Evolutionary conservation across 192 early-diverging fungal genomes (phyloP), one percentile per base, ranked within the genome.

Genomic region (Jimgerdemannia flammicorona): DNA sequence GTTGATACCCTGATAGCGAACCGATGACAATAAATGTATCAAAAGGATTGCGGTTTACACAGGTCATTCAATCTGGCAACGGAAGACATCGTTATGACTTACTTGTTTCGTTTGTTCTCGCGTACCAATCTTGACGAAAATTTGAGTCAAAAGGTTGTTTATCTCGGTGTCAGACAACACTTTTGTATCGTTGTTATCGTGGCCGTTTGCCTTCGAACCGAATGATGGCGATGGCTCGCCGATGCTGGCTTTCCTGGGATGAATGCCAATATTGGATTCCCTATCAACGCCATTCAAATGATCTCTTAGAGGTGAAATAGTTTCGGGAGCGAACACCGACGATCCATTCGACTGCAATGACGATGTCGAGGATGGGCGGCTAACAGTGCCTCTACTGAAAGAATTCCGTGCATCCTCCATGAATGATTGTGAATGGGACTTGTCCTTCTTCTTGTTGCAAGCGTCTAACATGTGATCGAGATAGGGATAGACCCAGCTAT

Each of bases 71-170:
- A 59, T 76, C 44, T 2, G 14, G 40, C 2, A n/a, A n/a, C n/a
- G n/a, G n/a, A n/a, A n/a, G n/a, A n/a, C n/a, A 59, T 59, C 6
- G 2, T 14, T 10, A 59, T 59, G 9, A 18, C 9, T 66, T 78
- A 87, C 88, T 79, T 89, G 84, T 74, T 92, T 93, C 0, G 91
- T 92, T 59, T 89, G 78, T 40, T 91, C 89, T 64, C 90, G 80
- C 29, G 85, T 85, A 39, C 88, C 86, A 73, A 95, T 92, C 76
- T 92, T 89, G 4, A 79, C 85, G 76, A 94, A 95, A 68, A 95
- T 91, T 43, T 86, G 83, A 8, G 86, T 90, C 41, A 95, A 72
- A 42, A 82, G 75, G 70, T 80, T 80, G 71, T 94, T 89, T 64
- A 92, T 82, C 72, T 95, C 91, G n/a, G 85, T 78, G 49, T 90